Percentiles rank a stretch among this genome's conserved stretches.
Conservation (phyloP, 371 early-diverging fungal species). For the Dentiscutata heterogama region DNA sequence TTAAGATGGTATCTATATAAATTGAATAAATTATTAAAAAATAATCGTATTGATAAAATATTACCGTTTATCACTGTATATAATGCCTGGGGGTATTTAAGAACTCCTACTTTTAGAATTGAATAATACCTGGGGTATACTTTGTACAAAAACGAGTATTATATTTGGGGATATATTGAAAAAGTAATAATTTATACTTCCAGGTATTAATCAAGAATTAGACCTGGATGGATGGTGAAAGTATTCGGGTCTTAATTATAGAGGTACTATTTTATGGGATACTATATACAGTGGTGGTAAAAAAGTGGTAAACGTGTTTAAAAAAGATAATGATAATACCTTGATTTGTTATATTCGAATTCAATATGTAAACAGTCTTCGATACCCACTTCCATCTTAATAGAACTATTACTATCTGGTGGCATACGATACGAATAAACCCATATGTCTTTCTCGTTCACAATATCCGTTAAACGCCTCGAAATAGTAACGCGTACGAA, state of each 20-base stretch:
- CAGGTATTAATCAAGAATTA: no score
- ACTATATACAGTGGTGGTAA: no score
- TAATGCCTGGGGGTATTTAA: no score
- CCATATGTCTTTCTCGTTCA: constrained; percentile 85
- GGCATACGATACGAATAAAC: constrained; percentile 89
- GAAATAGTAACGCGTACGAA: constrained; percentile 84
- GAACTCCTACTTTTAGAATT: no score
- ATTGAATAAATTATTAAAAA: neutral
- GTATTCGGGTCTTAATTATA: no score
- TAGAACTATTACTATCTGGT: constrained; percentile 82
- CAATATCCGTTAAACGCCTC: constrained; percentile 78
- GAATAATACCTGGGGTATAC: no score
- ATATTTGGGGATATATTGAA: no score
- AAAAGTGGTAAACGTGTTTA: no score
- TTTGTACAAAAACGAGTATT: no score
- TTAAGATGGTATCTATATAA: constrained; percentile 84
- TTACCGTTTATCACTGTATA: neutral
- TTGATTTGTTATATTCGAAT: constrained; percentile 83
- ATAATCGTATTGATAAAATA: neutral
- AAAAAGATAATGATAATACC: constrained; percentile 42
- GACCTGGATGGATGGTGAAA: no score
- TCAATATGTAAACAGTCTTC: constrained; percentile 95
- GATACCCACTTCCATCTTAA: constrained; percentile 96
- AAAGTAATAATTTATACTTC: no score
- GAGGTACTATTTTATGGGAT: no score